A percentile compares a stretch with the other conserved stretches of the same genome.
phyloP scores from a whole-genome alignment of 208 protist genomes.

The Trypanosoma vivax region DNA sequence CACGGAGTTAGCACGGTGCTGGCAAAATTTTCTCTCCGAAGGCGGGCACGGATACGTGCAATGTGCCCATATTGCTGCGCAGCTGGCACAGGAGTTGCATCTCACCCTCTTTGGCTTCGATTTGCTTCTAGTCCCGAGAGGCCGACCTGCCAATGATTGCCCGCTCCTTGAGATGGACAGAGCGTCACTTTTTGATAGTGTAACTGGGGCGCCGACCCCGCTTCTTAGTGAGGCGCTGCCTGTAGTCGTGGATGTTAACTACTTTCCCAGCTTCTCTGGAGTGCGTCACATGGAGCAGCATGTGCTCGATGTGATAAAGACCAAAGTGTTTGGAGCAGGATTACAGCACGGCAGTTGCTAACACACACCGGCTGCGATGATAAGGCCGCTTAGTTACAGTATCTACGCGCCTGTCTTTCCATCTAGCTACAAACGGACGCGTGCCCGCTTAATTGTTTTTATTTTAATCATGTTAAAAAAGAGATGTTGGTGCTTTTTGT shows the following conservation, averaged over 20 bases:
- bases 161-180: neutral
- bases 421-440: no score
- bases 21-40: constrained; percentile 48
- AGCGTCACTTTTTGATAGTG: constrained; percentile 43
- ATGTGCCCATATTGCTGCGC: constrained; percentile 33
- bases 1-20: constrained; percentile 14
- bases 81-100: constrained; percentile 28
- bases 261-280: constrained; percentile 79
- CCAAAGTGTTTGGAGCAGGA: neutral
- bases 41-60: constrained; percentile 33
- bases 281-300: constrained; percentile 32
- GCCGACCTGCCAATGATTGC: constrained; percentile 10
- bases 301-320: constrained; percentile 40
- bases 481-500: no score
- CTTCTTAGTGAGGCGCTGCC: constrained; percentile 44
- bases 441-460: no score
- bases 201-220: constrained; percentile 44
- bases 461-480: no score
- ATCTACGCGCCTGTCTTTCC: no score
- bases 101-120: constrained; percentile 80
- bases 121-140: constrained; percentile 54
- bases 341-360: neutral
- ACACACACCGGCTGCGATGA: no score
- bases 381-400: no score
- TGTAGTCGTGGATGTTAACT: constrained; percentile 80